These are phyloP conservation scores for Albophoma yamanashiensis DNA, from an alignment of 2,329 filamentous ascomycete genomes.

Conservation along the genomic window DNA sequence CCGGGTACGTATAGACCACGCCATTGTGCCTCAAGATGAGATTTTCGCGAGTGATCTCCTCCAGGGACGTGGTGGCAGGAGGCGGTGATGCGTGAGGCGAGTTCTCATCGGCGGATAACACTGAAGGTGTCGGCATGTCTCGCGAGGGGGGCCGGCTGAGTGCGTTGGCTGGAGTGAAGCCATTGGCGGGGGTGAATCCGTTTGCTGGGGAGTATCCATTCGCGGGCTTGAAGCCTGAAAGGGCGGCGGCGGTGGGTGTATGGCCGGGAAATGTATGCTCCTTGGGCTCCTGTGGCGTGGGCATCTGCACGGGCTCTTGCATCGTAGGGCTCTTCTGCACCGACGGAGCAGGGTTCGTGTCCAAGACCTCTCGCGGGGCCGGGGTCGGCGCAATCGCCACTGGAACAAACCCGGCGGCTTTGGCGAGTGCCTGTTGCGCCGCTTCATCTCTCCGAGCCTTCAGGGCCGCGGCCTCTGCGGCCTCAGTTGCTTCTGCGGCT, in stretches of 20 bases:
- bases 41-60: conserved; percentile 32
- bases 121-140: conserved; percentile 17
- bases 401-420: conserved; percentile 1
- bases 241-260: neutral
- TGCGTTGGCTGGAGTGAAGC: conserved; percentile 21
- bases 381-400: neutral
- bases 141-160: conserved; percentile 16
- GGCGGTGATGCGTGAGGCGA: conserved; percentile 14
- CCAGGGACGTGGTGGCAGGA: conserved; percentile 5
- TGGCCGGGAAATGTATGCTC: conserved; percentile 3
- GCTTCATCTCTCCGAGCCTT: neutral
- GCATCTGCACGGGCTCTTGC: conserved; percentile 15
- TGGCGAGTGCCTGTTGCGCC: conserved; percentile 2
- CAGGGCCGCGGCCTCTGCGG: neutral
- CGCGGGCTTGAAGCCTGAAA: neutral
- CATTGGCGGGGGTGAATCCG: conserved; percentile 5
- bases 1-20: conserved; percentile 35
- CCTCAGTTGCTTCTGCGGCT: neutral
- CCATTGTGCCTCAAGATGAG: conserved; percentile 39
- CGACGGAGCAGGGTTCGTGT: neutral
- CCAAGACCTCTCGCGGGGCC: neutral
- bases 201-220: neutral
- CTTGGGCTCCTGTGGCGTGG: conserved; percentile 14
- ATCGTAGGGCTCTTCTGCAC: conserved; percentile 5
- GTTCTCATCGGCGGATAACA: conserved; percentile 11